These are phyloP conservation scores for Leccinum uliginosum DNA, from an alignment of 768 basidiomycete species.

Conservation along the genomic window DNA sequence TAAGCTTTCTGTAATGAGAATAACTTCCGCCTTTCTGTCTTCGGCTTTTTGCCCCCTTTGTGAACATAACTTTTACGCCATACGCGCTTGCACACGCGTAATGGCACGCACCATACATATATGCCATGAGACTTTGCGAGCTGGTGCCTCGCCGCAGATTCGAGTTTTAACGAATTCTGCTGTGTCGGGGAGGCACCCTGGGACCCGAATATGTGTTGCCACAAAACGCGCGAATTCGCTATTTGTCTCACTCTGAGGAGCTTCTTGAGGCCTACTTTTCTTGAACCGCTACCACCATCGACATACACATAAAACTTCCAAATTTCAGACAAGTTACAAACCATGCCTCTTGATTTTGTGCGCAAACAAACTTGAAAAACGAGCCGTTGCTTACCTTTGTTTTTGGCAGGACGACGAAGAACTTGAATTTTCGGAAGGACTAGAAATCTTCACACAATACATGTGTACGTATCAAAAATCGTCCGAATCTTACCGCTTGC, in stretches of 20 bases:
- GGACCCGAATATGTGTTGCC: slow-evolving; percentile 3
- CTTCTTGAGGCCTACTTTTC: background rate
- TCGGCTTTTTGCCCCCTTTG: slow-evolving; percentile 10
- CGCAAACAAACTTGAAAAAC: slow-evolving; percentile 3
- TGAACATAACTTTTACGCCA: slow-evolving; percentile 20
- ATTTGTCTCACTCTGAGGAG: background rate
- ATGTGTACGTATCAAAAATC: slow-evolving; percentile 17
- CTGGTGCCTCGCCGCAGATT: slow-evolving; percentile 20
- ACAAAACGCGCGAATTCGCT: slow-evolving; percentile 5
- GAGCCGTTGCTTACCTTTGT: slow-evolving; percentile 3
- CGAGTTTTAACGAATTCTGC: slow-evolving; percentile 2
- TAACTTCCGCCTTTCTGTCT: slow-evolving; percentile 18
- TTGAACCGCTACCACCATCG: slow-evolving; percentile 11
- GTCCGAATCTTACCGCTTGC: background rate
- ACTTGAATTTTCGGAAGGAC: slow-evolving; percentile 14
- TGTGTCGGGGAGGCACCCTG: slow-evolving; percentile 4
- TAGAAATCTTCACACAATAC: slow-evolving; percentile 8
- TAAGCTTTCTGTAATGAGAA: slow-evolving; percentile 30
- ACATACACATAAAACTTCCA: slow-evolving; percentile 7
- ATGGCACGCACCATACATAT: slow-evolving; percentile 23
- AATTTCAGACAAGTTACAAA: background rate
- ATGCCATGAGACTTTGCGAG: slow-evolving; percentile 23
- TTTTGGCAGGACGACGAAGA: slow-evolving; percentile 25
- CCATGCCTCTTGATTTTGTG: slow-evolving; percentile 21
- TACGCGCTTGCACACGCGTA: too few species aligned